phyloP scores from a whole-genome alignment of 1,284 basidiomycete species.

The Tausonia pullulans region DNA sequence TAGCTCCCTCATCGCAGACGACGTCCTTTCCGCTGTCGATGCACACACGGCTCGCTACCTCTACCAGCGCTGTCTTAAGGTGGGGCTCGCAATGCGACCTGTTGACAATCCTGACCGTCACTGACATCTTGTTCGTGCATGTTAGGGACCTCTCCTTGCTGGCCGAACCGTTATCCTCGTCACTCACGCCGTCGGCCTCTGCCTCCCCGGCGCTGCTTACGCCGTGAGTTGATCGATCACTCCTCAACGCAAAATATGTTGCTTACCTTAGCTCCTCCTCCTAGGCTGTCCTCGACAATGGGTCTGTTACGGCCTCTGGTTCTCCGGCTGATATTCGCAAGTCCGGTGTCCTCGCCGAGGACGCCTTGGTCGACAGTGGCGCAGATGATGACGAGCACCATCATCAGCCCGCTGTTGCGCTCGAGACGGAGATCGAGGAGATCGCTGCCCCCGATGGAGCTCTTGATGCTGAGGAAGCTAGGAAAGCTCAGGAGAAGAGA shows the following conservation, averaged over 20 bases:
- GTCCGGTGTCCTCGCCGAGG: slow-evolving; percentile 20
- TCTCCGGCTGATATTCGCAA: slow-evolving; percentile 26
- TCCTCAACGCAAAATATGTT: background rate
- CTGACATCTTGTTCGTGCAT: slow-evolving; percentile 21
- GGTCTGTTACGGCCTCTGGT: slow-evolving; percentile 27
- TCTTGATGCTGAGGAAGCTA: slow-evolving; percentile 39
- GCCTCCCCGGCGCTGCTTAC: slow-evolving; percentile 37
- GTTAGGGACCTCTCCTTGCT: slow-evolving; percentile 29
- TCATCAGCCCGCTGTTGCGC: slow-evolving; percentile 19
- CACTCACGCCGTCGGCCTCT: slow-evolving; percentile 43
- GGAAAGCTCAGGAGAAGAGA: slow-evolving; percentile 30
- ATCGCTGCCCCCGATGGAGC: slow-evolving; percentile 28
- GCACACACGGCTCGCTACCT: slow-evolving; percentile 38
- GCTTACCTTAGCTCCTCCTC: background rate
- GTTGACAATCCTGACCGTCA: slow-evolving; percentile 1
- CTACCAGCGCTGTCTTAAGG: slow-evolving; percentile 20
- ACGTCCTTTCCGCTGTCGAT: slow-evolving; percentile 24
- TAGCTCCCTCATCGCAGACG: slow-evolving; percentile 21
- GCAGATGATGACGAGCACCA: slow-evolving; percentile 12
- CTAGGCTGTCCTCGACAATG: slow-evolving; percentile 30
- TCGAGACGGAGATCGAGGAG: slow-evolving; percentile 27
- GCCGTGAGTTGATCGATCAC: slow-evolving; percentile 27
- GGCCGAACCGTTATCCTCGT: slow-evolving; percentile 41
- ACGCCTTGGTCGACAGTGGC: slow-evolving; percentile 15
- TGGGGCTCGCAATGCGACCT: background rate